A percentile compares a stretch with the other conserved stretches of the same genome.
These are phyloP conservation scores for Cystoisospora suis DNA, from an alignment of 169 alveolate genomes.

Conservation along the genomic window DNA sequence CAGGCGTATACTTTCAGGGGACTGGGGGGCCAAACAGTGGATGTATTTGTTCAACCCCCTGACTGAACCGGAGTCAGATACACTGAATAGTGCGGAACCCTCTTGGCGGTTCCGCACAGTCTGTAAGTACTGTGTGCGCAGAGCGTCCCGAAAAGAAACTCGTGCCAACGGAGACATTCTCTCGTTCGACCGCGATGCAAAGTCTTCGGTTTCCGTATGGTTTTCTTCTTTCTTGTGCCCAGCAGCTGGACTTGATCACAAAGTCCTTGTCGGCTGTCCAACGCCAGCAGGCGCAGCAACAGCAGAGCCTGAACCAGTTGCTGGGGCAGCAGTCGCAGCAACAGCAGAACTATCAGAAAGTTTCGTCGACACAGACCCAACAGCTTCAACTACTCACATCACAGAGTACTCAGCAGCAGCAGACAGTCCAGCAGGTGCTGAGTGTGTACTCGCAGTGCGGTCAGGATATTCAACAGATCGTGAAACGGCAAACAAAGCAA, in stretches of 20 bases:
- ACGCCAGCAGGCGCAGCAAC: conserved; percentile 15
- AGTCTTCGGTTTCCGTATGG: no score
- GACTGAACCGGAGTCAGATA: no score
- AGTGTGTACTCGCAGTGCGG: not conserved
- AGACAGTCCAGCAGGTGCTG: not conserved
- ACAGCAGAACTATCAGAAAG: not conserved
- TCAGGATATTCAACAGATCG: not conserved
- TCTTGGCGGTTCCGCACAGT: no score
- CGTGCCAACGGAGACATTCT: no score
- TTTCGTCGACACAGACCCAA: not conserved
- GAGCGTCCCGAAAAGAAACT: no score
- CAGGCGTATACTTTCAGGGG: no score
- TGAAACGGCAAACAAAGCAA: not conserved
- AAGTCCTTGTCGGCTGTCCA: not conserved
- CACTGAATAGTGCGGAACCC: no score
- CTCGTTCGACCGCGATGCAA: no score
- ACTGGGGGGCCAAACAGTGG: no score
- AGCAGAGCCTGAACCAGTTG: not conserved
- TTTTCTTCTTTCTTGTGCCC: not conserved
- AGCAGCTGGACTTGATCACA: not conserved
- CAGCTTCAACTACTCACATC: not conserved
- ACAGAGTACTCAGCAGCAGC: not conserved
- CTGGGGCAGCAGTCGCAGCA: conserved; percentile 18
- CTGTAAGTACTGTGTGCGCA: no score
- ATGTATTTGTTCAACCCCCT: no score